Conservation (phyloP, 73 alveolate genomes). For the Breviolum minutum region DNA sequence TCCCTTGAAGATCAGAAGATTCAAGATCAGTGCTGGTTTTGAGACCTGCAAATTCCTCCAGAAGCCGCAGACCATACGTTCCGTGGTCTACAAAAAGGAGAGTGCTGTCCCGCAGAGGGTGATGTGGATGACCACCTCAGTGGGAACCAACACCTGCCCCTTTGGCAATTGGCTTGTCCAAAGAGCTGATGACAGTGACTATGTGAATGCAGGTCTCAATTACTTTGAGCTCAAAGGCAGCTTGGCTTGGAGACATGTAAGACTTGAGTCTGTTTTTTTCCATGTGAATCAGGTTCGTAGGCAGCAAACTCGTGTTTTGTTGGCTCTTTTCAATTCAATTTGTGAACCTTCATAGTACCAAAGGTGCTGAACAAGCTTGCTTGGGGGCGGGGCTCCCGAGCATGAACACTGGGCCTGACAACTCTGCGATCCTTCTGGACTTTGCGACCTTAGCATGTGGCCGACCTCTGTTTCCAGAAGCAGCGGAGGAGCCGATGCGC, state of each 20-base stretch:
- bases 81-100: constrained; percentile 62
- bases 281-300: too few species aligned
- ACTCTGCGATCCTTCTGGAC: not conserved
- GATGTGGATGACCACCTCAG: constrained; percentile 13
- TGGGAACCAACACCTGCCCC: not conserved
- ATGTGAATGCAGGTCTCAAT: constrained; percentile 20
- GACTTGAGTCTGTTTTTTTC: too few species aligned
- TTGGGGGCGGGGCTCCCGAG: constrained; percentile 39
- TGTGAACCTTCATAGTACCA: not conserved
- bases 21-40: not conserved
- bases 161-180: constrained; percentile 53
- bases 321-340: too few species aligned
- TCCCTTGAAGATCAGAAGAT: not conserved
- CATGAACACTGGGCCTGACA: not conserved
- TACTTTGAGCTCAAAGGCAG: constrained; percentile 62
- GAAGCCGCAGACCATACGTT: not conserved
- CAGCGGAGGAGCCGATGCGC: not conserved
- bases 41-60: not conserved
- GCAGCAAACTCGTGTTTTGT: too few species aligned
- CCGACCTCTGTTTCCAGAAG: constrained; percentile 50
- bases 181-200: not conserved
- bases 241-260: too few species aligned
- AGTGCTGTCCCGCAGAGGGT: constrained; percentile 43
- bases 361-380: constrained; percentile 36
- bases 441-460: constrained; percentile 60